Percentiles rank a stretch among this genome's conserved stretches.
Evolutionary conservation across 768 basidiomycete species (phyloP).

Genomic region (Fomitopsis serialis): DNA sequence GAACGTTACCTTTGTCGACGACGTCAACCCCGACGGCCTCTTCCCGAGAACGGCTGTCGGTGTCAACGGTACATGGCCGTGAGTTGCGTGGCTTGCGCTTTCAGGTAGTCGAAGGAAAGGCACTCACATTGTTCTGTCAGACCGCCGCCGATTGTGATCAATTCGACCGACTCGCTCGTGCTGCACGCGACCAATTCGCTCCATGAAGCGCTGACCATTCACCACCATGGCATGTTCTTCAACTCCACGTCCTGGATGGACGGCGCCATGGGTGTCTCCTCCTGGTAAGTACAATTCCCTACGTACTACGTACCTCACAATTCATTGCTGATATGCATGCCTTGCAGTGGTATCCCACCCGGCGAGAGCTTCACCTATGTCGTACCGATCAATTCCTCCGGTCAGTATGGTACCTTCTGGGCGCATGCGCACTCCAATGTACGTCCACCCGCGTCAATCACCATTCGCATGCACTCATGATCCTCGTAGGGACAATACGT

Average conservation of each 20-base stretch:
- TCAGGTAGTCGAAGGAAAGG: neutral
- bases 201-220: conserved; percentile 62
- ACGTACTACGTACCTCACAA: neutral
- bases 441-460: neutral
- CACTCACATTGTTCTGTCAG: conserved; percentile 30
- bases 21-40: conserved; percentile 83
- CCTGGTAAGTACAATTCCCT: conserved; percentile 54
- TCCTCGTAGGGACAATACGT: conserved; percentile 76
- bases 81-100: neutral
- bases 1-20: conserved; percentile 82
- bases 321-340: neutral
- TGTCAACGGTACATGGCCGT: conserved; percentile 94
- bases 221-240: conserved; percentile 96
- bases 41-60: conserved; percentile 74
- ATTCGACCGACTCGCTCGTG: conserved; percentile 63
- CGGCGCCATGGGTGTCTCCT: conserved; percentile 75
- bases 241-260: conserved; percentile 86
- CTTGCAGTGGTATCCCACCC: conserved; percentile 69
- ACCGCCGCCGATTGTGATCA: conserved; percentile 76
- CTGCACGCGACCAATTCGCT: conserved; percentile 81
- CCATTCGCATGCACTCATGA: neutral
- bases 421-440: conserved; percentile 56
- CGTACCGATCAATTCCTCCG: conserved; percentile 62
- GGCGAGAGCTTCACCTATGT: conserved; percentile 68
- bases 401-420: conserved; percentile 81